Evolutionary conservation across 2,329 filamentous ascomycete genomes (phyloP), one percentile per base, ranked within the genome.

Genomic region (Blastomyces silverae): DNA sequence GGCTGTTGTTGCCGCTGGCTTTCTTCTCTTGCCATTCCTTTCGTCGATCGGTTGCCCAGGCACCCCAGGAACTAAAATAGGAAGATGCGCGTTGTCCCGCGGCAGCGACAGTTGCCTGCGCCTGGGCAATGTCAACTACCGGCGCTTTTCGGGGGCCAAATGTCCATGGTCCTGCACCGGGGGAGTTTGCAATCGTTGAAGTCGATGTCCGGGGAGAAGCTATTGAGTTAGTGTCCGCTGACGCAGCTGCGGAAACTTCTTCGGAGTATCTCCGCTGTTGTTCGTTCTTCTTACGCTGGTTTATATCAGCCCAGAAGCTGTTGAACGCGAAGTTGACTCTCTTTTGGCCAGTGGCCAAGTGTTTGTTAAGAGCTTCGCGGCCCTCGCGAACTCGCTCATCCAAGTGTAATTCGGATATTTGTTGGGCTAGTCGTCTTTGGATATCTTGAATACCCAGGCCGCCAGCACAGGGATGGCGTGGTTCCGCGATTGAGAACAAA

Each of bases 401-500:
- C 1, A 97, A 83, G 74, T 97, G 92, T 60, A 97, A 83, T 67
- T 97, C 93, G 69, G 93, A 89, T 61, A 99, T 90, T 77, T 97
- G 94, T 75, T 95, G 90, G 46, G 91, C 87, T 44, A 99, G 84
- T 31, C 94, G 85, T 61, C 94, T 85, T 74, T 97, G 93, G 15
- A 99, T 89, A 74, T 99, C 94, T 70, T 97, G 94, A 67, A 99
- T 92, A 1, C 89, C 92, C 25, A 99, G 82, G 0, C 92, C 93
- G 34, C 94, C 94, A 0, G 92, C 92, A 75, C 91, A 97, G 3
- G 94, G 94, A 76, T 99, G 94, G 67, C 88, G 88, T 1, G 94
- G 94, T 73, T 96, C 92, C 17, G 95, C 89, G 68, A 99, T 91
- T 70, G 96, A 93, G 73, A 97, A 99, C 20, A 99, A 83, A 72